Base-by-base conservation (phyloP, 2,329 filamentous ascomycete species). In the Sporothrix sp. region DNA sequence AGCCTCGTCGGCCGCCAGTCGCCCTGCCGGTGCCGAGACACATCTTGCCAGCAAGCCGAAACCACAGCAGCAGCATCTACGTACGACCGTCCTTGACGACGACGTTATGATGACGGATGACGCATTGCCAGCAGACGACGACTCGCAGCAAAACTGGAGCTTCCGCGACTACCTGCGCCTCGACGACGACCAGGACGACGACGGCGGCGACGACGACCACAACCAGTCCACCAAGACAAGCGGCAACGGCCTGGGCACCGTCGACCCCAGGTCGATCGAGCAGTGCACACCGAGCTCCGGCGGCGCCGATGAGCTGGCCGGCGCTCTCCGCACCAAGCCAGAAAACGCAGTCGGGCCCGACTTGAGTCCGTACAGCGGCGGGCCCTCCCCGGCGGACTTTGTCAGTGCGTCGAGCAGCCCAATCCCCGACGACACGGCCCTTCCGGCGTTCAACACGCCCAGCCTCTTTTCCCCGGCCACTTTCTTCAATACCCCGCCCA, bases 331-430 rank as follows among this genome's bases (percentile, higher is more conserved):
- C 13, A 33, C 48, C 40, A 39, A 32, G 7, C n/a, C 48, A 11
- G 52, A 28, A 8, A 7, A 23, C 3, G 38, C 16, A 7, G 25
- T 44, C 16, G 49, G 35, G 4, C 18, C 50, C 14, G 52, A 52
- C 23, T 16, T 53, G 18, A 58, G 54, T 11, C 54, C 56, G 3
- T 53, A 55, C 23, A 56, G 54, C 35, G 44, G 47, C 30, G 51
- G 44, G 7, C 52, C 48, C 6, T 57, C 56, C 9, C 51, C 54
- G 7, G 32, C 55, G 3, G 74, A 79, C 56, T 81, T 82, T 59
- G 73, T 75, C 14, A 78, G 76, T 57, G 73, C 74, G 8, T 73
- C 76, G 2, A 79, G 72, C 57, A 83, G 77, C 54, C 77, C 79
- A 6, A 72, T 69, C 51, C 67, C 59, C 13, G 52, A 56, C 46